Percentiles rank a stretch among this genome's conserved stretches.
Evolutionary conservation across 805 yeast genomes (phyloP).

Genomic region (Candida ponderosae): DNA sequence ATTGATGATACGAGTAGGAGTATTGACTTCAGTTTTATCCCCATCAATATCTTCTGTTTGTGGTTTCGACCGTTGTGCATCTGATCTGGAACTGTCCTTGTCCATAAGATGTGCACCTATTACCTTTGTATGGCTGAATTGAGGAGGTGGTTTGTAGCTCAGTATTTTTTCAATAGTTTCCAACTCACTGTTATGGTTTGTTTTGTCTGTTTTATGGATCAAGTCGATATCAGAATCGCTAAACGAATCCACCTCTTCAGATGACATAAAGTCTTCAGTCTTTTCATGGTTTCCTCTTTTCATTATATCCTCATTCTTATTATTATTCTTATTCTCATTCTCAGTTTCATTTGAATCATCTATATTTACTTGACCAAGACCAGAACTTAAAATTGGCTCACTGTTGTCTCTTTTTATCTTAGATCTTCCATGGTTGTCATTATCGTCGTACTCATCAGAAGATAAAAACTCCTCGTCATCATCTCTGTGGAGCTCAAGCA

Average conservation of each 20-base stretch:
- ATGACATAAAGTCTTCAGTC: constrained; percentile 8
- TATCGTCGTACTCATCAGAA: not conserved
- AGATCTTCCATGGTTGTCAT: too few species aligned
- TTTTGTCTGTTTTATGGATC: not conserved
- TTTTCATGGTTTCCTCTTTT: constrained; percentile 5
- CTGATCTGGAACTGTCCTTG: not conserved
- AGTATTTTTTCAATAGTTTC: not conserved
- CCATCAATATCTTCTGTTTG: constrained; percentile 3
- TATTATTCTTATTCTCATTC: too few species aligned
- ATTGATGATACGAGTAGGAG: too few species aligned
- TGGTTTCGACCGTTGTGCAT: not conserved
- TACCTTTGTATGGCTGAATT: constrained; percentile 13
- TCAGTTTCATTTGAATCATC: too few species aligned
- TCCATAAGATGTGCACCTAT: not conserved
- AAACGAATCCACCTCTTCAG: constrained; percentile 18
- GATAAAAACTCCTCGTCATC: not conserved
- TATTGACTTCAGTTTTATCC: not conserved
- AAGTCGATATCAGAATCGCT: constrained; percentile 14
- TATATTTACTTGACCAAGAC: too few species aligned
- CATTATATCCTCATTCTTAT: too few species aligned
- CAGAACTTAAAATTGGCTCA: too few species aligned
- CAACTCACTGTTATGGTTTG: not conserved
- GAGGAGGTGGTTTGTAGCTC: constrained; percentile 16
- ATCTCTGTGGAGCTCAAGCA: not conserved
- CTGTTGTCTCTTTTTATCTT: too few species aligned